Conservation (phyloP, 2,329 filamentous ascomycete species). For the Phaeophleospora eucalypticola region DNA sequence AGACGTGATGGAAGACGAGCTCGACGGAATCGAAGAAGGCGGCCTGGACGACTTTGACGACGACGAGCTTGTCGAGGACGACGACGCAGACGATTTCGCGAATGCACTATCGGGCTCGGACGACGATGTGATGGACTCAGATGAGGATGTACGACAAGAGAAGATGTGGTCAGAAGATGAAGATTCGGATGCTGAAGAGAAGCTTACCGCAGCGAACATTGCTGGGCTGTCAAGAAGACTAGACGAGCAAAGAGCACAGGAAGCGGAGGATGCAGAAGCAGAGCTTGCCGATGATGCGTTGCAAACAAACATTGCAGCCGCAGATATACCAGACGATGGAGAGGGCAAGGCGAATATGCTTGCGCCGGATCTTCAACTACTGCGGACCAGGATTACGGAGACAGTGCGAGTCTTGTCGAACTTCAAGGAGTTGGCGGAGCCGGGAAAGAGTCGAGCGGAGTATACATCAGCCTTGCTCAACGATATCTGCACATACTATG, state of each 20-base stretch:
- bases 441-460: constrained; percentile 76
- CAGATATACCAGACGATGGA: constrained; percentile 61
- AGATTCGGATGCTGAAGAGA: constrained; percentile 81
- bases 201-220: constrained; percentile 92
- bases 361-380: constrained; percentile 82
- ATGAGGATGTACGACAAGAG: constrained; percentile 49
- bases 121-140: constrained; percentile 59
- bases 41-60: constrained; percentile 29
- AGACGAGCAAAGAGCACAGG: constrained; percentile 70
- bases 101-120: constrained; percentile 38
- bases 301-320: constrained; percentile 86
- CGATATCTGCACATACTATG: constrained; percentile 95
- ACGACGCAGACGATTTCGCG: constrained; percentile 32
- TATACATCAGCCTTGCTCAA: constrained; percentile 83
- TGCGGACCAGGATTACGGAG: constrained; percentile 86
- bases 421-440: constrained; percentile 75
- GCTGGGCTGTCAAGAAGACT: constrained; percentile 83
- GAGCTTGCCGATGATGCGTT: constrained; percentile 81
- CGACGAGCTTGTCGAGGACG: constrained; percentile 28
- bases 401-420: constrained; percentile 88
- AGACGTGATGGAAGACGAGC: constrained; percentile 45
- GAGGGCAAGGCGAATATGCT: constrained; percentile 60
- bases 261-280: constrained; percentile 76
- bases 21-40: constrained; percentile 37
- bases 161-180: constrained; percentile 93